Evolutionary conservation across 768 basidiomycete genomes (phyloP).

Genomic region (Thelephora ganbajun): DNA sequence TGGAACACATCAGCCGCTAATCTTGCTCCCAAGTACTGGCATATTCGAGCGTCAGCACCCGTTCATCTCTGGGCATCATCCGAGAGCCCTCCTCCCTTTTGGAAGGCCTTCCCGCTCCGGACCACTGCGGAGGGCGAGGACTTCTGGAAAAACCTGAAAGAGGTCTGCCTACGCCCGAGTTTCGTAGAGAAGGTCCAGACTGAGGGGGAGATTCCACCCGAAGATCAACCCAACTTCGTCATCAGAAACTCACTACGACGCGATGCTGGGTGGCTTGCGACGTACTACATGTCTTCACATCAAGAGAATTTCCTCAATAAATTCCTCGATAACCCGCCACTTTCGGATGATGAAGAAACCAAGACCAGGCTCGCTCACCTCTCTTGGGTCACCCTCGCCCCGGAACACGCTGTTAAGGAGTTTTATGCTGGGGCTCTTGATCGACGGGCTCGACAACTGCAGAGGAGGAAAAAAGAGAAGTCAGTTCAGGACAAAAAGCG

Average conservation of each 20-base stretch:
- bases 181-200: conserved; percentile 12
- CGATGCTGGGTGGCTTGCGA: conserved; percentile 40
- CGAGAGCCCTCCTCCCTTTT: conserved; percentile 36
- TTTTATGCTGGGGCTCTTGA: conserved; percentile 29
- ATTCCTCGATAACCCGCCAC: conserved; percentile 34
- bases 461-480: conserved; percentile 19
- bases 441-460: conserved; percentile 27
- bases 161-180: conserved; percentile 27
- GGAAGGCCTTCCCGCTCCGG: conserved; percentile 32
- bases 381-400: conserved; percentile 41
- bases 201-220: conserved; percentile 6
- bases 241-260: conserved; percentile 43
- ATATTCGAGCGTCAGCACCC: conserved; percentile 39
- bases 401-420: conserved; percentile 28
- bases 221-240: conserved; percentile 1
- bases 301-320: conserved; percentile 53
- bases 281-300: conserved; percentile 51
- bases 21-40: conserved; percentile 50
- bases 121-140: conserved; percentile 24
- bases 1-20: conserved; percentile 31
- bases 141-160: conserved; percentile 47
- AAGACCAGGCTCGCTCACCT: conserved; percentile 29
- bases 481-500: conserved; percentile 18
- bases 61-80: conserved; percentile 47
- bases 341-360: conserved; percentile 31